Percentiles rank a stretch among this genome's conserved stretches.
phyloP scores from a whole-genome alignment of 768 basidiomycete genomes.

The Collybia sordida region DNA sequence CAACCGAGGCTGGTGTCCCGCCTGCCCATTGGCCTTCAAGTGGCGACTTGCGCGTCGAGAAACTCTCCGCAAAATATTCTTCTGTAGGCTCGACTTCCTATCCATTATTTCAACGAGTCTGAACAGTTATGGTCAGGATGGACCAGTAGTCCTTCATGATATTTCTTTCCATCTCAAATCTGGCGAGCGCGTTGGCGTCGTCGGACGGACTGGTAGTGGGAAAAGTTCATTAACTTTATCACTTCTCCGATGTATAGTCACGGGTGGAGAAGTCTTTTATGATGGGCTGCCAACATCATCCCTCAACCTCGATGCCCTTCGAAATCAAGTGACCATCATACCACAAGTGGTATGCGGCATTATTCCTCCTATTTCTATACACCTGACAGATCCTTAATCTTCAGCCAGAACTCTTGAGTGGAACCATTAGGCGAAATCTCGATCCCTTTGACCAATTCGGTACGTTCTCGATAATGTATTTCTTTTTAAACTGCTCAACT shows the following conservation, averaged over 20 bases:
- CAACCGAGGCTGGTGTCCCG: conserved; percentile 37
- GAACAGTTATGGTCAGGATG: background rate
- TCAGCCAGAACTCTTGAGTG: conserved; percentile 52
- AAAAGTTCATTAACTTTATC: conserved; percentile 42
- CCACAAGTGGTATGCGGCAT: conserved; percentile 37
- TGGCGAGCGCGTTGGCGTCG: conserved; percentile 13
- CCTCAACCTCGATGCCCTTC: conserved; percentile 53
- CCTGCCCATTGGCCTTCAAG: conserved; percentile 67
- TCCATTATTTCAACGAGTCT: too few relatives aligned
- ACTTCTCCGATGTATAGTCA: conserved; percentile 52
- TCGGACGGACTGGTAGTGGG: conserved; percentile 27
- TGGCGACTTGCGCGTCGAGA: conserved; percentile 49
- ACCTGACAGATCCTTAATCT: background rate
- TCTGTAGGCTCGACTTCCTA: too few relatives aligned
- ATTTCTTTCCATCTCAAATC: conserved; percentile 11
- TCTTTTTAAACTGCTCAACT: too few relatives aligned
- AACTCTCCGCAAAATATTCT: conserved; percentile 26
- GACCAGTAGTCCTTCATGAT: conserved; percentile 9
- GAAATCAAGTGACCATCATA: conserved; percentile 58
- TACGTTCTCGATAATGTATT: too few relatives aligned
- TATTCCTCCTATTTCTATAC: background rate
- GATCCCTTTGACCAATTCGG: conserved; percentile 59
- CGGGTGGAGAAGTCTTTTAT: conserved; percentile 51
- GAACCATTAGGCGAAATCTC: conserved; percentile 60
- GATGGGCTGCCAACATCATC: conserved; percentile 46